Evolutionary conservation across 2,329 filamentous ascomycete genomes (phyloP).

Genomic region (Parascedosporium putredinis): DNA sequence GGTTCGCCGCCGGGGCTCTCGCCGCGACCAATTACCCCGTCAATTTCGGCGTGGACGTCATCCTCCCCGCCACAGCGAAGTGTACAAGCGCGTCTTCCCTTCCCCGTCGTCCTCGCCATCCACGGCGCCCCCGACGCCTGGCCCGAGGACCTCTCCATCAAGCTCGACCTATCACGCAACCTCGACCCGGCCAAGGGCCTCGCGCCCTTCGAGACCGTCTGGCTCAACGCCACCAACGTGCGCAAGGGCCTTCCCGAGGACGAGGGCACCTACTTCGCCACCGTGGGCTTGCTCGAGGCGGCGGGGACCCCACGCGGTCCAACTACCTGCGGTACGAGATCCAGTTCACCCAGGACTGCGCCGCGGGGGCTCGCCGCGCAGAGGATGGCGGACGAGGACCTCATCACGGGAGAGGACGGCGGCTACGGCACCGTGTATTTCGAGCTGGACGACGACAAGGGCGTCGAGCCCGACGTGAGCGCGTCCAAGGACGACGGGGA

Average conservation of each 20-base stretch:
- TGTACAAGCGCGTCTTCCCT: neutral
- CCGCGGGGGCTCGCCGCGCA: neutral
- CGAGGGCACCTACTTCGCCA: neutral
- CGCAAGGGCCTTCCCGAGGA: neutral
- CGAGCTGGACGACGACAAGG: neutral
- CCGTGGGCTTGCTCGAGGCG: neutral
- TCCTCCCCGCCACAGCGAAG: neutral
- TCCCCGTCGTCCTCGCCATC: slow-evolving; percentile 3
- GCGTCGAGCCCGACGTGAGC: neutral
- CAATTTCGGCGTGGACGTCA: neutral
- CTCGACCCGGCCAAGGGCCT: neutral
- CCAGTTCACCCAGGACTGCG: neutral
- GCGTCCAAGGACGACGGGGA: no score
- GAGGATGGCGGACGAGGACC: neutral
- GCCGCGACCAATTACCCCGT: neutral
- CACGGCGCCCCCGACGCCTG: neutral
- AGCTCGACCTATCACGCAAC: neutral
- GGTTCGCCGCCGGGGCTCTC: neutral
- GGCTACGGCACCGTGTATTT: neutral
- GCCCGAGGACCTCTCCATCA: neutral
- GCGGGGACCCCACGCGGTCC: neutral
- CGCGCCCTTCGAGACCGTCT: neutral
- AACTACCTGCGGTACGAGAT: neutral
- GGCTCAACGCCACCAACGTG: neutral
- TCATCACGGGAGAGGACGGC: neutral